Base-by-base conservation (phyloP, 768 basidiomycete species). In the Macrolepiota fuliginosa region DNA sequence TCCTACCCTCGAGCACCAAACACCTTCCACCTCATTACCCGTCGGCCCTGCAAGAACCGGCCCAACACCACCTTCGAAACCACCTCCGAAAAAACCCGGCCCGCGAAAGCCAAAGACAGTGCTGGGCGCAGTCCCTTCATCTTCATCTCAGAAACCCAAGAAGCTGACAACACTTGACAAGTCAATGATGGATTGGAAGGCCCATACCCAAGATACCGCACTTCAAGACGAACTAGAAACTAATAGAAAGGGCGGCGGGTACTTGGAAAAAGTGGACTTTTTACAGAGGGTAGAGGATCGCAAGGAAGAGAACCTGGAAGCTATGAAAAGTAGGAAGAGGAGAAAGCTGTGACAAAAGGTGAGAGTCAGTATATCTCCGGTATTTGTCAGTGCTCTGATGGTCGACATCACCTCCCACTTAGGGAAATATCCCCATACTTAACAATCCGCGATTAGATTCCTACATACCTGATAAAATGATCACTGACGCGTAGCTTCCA, bases 111-210 rank as follows among this genome's bases (percentile, higher is more conserved):
- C 89, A 1, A 88, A 86, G 68, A 79, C 79, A 0, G 72, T 77
- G 2, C 78, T 92, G 6, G 79, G 82, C 0, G 73, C 82, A 13
- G 71, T 89, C 35, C 89, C 89, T 0, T 75, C 76, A 12, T 64
- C 76, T 7, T 62, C 78, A 0, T 56, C 57, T 10, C 60, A 61
- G 32, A 91, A 88, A 68, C 77, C 86, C 1, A 91, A 89, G 71
- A 94, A 90, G 73, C 78, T 95, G 7, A 86, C 89, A 24, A 94
- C 91, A 25, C 78, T 95, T 13, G 91, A 93, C 64, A 94, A 94
- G 71, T 92, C 90, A 0, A 85, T 89, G 12, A 85, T 95, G 83
- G 93, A 95, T 69, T 95, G 93, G 93, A 80, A 81, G 29, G 73
- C 83, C 0, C 91, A 94, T 66, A 72, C 92, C 13, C 72, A 79